phyloP scores from a whole-genome alignment of 2,329 filamentous ascomycete genomes.

The Capronia epimyces region DNA sequence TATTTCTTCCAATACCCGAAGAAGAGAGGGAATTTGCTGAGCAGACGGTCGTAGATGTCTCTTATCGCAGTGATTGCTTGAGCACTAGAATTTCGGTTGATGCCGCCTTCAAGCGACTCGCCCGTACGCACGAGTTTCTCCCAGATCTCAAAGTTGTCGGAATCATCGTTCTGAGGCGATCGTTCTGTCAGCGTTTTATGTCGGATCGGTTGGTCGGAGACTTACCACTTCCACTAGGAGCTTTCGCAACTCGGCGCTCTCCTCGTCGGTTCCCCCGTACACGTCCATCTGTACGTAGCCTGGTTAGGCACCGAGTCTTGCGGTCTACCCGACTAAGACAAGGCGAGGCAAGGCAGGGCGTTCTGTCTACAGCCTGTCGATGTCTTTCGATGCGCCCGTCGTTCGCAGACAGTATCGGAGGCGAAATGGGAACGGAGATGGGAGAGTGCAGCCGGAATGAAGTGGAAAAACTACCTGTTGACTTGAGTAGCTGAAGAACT shows the following conservation, averaged over 20 bases:
- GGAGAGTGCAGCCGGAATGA: neutral
- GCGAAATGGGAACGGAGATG: neutral
- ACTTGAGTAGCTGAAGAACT: constrained; percentile 1
- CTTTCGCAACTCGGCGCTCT: constrained; percentile 75
- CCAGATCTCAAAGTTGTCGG: constrained; percentile 92
- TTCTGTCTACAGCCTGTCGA: neutral
- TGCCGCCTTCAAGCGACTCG: constrained; percentile 80
- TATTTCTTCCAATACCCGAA: constrained; percentile 99
- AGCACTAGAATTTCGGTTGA: constrained; percentile 94
- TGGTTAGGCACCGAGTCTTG: constrained; percentile 2
- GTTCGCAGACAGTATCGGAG: neutral
- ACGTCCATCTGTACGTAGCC: constrained; percentile 41
- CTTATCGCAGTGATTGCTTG: constrained; percentile 83
- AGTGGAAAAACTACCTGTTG: neutral
- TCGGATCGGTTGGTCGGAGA: too few species aligned
- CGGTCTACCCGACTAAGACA: neutral
- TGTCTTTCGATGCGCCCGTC: neutral
- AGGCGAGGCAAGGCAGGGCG: neutral
- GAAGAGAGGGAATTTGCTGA: constrained; percentile 87
- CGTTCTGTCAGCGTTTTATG: too few species aligned
- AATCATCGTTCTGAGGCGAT: constrained; percentile 57
- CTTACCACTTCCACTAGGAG: constrained; percentile 72
- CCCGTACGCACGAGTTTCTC: constrained; percentile 81
- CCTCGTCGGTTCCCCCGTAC: constrained; percentile 70
- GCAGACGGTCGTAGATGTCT: constrained; percentile 84